Evolutionary conservation across 2,329 filamentous ascomycete genomes (phyloP).

Genomic region (Coniochaeta sp.): DNA sequence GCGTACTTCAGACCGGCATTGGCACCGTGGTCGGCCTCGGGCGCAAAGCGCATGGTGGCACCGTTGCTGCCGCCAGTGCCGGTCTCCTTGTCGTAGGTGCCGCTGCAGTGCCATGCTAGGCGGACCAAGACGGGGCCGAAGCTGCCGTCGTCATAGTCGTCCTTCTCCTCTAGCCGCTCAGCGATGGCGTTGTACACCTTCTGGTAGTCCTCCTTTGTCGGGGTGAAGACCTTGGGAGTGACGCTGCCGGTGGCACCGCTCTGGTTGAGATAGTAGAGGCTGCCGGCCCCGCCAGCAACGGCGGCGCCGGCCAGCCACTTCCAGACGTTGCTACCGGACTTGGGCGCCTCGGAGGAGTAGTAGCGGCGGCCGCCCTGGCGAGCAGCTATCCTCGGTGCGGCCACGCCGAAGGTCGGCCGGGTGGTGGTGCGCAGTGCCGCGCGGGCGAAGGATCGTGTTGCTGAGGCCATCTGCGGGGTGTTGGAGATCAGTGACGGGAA

Average conservation of each 20-base stretch:
- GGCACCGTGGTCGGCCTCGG: conserved; percentile 83
- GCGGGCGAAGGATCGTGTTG: conserved; percentile 48
- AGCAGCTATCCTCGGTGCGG: conserved; percentile 56
- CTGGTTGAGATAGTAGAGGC: conserved; percentile 54
- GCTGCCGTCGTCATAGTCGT: conserved; percentile 93
- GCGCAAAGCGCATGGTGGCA: conserved; percentile 91
- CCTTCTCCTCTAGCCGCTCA: conserved; percentile 71
- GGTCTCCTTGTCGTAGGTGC: conserved; percentile 85
- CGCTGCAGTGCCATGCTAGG: conserved; percentile 89
- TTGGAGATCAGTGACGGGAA: conserved; percentile 4
- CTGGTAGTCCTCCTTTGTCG: conserved; percentile 84
- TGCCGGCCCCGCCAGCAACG: conserved; percentile 53
- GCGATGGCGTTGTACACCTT: conserved; percentile 89
- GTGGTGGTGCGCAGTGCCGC: conserved; percentile 51
- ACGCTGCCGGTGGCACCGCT: conserved; percentile 29
- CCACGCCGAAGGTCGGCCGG: conserved; percentile 51
- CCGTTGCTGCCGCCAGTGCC: conserved; percentile 91
- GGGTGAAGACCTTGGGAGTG: conserved; percentile 55
- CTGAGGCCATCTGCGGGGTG: conserved; percentile 32
- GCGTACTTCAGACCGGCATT: conserved; percentile 85
- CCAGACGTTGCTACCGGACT: conserved; percentile 39
- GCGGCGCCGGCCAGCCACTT: conserved; percentile 53
- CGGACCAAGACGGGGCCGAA: conserved; percentile 88
- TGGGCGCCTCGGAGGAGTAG: conserved; percentile 65
- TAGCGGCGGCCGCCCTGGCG: conserved; percentile 68